phyloP scores from a whole-genome alignment of 768 basidiomycete genomes.

The Leucosporidium scottii region DNA sequence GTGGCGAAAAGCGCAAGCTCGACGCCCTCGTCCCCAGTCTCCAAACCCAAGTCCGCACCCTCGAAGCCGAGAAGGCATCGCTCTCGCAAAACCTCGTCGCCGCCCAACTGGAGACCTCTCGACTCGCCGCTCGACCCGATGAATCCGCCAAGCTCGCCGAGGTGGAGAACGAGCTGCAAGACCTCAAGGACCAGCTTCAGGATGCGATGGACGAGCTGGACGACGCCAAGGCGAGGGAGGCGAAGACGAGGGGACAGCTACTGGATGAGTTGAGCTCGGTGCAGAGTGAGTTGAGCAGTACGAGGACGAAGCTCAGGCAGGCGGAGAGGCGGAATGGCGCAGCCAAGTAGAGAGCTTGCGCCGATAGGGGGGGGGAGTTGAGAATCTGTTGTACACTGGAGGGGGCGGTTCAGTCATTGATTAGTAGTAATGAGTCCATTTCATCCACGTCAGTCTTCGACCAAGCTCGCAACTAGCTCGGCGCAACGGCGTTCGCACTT shows the following conservation, averaged over 20 bases:
- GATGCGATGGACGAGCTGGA: constrained; percentile 59
- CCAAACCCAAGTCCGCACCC: constrained; percentile 62
- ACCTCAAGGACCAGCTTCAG: constrained; percentile 59
- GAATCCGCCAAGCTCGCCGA: not conserved
- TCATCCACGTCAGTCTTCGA: no score
- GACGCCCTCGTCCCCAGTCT: constrained; percentile 64
- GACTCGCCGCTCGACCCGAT: constrained; percentile 7
- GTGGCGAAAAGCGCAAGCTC: constrained; percentile 60
- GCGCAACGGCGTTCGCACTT: no score
- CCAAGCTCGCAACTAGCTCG: no score
- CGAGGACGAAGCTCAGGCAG: constrained; percentile 26
- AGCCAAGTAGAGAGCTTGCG: not conserved
- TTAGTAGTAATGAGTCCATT: no score
- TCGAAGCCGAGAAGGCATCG: constrained; percentile 69
- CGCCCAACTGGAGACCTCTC: constrained; percentile 50
- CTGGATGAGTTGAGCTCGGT: constrained; percentile 42
- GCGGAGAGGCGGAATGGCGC: constrained; percentile 16
- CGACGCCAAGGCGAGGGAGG: constrained; percentile 66
- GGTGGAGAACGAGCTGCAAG: constrained; percentile 48
- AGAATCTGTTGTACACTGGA: not conserved
- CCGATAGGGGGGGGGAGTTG: constrained; percentile 10
- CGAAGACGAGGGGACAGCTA: constrained; percentile 71
- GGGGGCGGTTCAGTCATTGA: no score
- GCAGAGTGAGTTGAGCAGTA: constrained; percentile 19
- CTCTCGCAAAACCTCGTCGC: constrained; percentile 68